phyloP scores from a whole-genome alignment of 2,329 filamentous ascomycete species.

The Penicillium occitanis region DNA sequence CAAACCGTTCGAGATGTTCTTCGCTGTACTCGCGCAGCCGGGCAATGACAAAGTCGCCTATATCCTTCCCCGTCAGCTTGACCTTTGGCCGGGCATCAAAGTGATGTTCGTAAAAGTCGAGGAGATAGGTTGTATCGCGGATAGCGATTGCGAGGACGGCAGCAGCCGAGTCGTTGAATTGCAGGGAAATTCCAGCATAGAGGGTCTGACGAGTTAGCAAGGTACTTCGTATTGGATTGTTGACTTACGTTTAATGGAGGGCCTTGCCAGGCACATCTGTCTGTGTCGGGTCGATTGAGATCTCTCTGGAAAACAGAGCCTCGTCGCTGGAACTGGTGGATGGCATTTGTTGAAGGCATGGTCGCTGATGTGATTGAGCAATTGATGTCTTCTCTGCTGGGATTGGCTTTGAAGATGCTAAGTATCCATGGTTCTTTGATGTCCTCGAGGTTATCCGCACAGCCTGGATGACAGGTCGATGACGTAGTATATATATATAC shows the following conservation, averaged over 20 bases:
- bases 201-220: constrained; percentile 32
- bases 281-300: constrained; percentile 33
- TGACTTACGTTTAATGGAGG: constrained; percentile 41
- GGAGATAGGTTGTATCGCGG: constrained; percentile 71
- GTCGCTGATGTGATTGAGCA: background rate
- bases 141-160: constrained; percentile 64
- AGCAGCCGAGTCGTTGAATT: constrained; percentile 46
- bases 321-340: constrained; percentile 30
- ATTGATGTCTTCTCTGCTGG: background rate
- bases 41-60: constrained; percentile 61
- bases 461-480: constrained; percentile 13
- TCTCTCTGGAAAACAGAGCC: constrained; percentile 37
- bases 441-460: background rate
- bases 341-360: background rate
- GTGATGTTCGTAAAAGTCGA: constrained; percentile 68
- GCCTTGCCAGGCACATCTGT: constrained; percentile 37
- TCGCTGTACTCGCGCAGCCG: constrained; percentile 61
- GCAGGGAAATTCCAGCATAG: constrained; percentile 43
- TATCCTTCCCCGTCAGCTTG: constrained; percentile 40
- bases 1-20: constrained; percentile 69
- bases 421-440: background rate
- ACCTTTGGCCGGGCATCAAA: constrained; percentile 49
- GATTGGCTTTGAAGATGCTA: background rate
- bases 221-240: background rate
- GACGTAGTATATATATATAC: constrained; percentile 8